These are phyloP conservation scores for Umbelopsis sp. DNA, from an alignment of 371 early-diverging fungal species.

Conservation along the genomic window DNA sequence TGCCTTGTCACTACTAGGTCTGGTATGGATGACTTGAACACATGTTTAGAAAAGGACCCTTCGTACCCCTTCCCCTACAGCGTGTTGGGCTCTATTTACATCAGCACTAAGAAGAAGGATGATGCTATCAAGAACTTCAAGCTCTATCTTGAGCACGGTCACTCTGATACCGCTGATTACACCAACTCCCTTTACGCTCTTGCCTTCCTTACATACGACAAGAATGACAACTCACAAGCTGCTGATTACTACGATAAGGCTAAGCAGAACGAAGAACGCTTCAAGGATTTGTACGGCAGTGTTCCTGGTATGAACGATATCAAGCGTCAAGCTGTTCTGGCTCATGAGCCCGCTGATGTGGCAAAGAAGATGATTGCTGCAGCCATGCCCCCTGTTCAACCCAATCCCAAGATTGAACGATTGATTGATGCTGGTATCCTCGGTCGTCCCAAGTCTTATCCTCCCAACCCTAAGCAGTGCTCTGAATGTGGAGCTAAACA, in stretches of 20 bases:
- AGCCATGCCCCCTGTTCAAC: slow-evolving; percentile 39
- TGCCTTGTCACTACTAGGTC: slow-evolving; percentile 26
- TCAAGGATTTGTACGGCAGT: slow-evolving; percentile 61
- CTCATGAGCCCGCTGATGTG: slow-evolving; percentile 39
- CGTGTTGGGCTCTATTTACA: slow-evolving; percentile 60
- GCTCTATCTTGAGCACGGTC: slow-evolving; percentile 54
- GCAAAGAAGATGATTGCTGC: slow-evolving; percentile 38
- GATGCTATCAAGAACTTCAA: slow-evolving; percentile 62
- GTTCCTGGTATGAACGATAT: slow-evolving; percentile 60
- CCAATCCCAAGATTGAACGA: slow-evolving; percentile 44
- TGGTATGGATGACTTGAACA: slow-evolving; percentile 66
- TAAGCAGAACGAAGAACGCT: slow-evolving; percentile 58
- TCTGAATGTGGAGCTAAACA: slow-evolving; percentile 58
- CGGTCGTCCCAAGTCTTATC: slow-evolving; percentile 32
- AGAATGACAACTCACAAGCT: slow-evolving; percentile 59
- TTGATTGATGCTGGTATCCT: slow-evolving; percentile 51
- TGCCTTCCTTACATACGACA: slow-evolving; percentile 51
- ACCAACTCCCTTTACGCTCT: slow-evolving; percentile 64
- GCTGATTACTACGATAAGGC: slow-evolving; percentile 55
- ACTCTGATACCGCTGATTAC: slow-evolving; percentile 61
- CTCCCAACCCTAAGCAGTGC: slow-evolving; percentile 49
- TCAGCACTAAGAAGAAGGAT: slow-evolving; percentile 56
- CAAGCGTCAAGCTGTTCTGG: slow-evolving; percentile 57
- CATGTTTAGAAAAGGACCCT: slow-evolving; percentile 53
- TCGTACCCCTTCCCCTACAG: slow-evolving; percentile 59